Base-by-base conservation (phyloP, 352 stramenopile species). In the Globisporangium echinulatum region DNA sequence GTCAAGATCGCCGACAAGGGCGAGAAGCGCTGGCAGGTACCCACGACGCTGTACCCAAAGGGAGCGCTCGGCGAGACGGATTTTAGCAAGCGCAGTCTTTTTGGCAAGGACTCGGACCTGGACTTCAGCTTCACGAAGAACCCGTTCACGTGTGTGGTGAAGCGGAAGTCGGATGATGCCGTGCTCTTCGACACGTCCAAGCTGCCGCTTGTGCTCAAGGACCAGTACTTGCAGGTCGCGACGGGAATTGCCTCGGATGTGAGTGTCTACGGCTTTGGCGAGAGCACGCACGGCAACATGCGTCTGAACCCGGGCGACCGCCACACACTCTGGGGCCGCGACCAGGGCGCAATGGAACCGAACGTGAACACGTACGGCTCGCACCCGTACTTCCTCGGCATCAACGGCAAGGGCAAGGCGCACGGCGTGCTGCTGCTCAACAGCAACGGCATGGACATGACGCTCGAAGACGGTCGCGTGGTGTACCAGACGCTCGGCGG, bases 371-470 rank as follows among this genome's bases (percentile, higher is more conserved):
- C 73, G 44, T 88, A 86, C 58, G 75, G 73, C 62, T 72, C 70
- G 48, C 73, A 83, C 53, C 78, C 78, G 38, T 80, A 82, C 62
- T 82, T 74, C 59, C 14, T 86, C 15, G 67, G 64, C 42, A 49
- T 82, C 17, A 72, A 80, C 54, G 64, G 59, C 52, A 54, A 59
- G 37, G 61, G 66, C 11, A 61, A 63, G 40, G 74, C 77, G 11
- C 72, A 86, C 56, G 79, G 76, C 36, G 66, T 79, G 43, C 74
- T 85, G 25, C 56, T 88, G 43, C 58, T 79, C 53, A 86, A 81
- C 70, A 74, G 64, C 43, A 86, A 85, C 62, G 78, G 71, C 49
- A 82, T 88, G 71, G 79, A 88, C 50, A 69, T 88, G 17, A 69
- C 70, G 39, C 42, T 81, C n/a, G 68, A 75, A 7, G 49, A 66